Base-by-base conservation (phyloP, 1,284 basidiomycete genomes). In the Melanopsichium pennsylvanicum region DNA sequence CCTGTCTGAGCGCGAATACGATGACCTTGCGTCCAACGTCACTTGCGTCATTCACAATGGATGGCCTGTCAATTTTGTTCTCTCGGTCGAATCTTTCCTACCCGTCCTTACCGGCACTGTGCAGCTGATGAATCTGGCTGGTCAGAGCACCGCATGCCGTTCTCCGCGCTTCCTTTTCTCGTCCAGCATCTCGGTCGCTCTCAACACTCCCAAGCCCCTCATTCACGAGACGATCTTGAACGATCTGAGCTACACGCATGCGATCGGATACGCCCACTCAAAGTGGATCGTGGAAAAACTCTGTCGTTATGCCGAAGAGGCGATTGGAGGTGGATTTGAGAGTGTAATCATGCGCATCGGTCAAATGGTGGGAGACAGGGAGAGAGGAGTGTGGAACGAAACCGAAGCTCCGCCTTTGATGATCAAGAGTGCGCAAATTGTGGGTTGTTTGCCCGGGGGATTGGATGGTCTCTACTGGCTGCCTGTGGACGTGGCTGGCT, bases 201-300 rank as follows among this genome's bases (percentile, higher is more conserved):
- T 76, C 59, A 78, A 80, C 81, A 81, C n/a, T 58, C 43, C 61
- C 47, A 48, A 48, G 46, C 80, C n/a, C 46, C 44, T 70, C 15
- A 82, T 83, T 3, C 69, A 76, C 2, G 85, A 87, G 59, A 76
- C 76, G 10, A 82, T 85, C 43, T 76, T 82, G 3, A 55, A 75
- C 3, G 64, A 82, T 26, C 82, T 85, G 1, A 73, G 63, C 1
- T 78, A 82, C 26, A 84, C 85, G 0, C 81, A 82, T 13, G 74
- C 75, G 7, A 85, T 86, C 48, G 87, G 87, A 21, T 88, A 88
- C 66, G 87, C 85, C 5, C 75, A 84, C 44, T 83, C 80, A 46
- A 88, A 88, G 73, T 88, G 86, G 86, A 84, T 87, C 4, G 84
- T 84, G 0, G 87, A 88, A 81, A 85, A 85, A 67, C 54, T 88